phyloP scores from a whole-genome alignment of 2,329 filamentous ascomycete species.

The Tolypocladium sp. region DNA sequence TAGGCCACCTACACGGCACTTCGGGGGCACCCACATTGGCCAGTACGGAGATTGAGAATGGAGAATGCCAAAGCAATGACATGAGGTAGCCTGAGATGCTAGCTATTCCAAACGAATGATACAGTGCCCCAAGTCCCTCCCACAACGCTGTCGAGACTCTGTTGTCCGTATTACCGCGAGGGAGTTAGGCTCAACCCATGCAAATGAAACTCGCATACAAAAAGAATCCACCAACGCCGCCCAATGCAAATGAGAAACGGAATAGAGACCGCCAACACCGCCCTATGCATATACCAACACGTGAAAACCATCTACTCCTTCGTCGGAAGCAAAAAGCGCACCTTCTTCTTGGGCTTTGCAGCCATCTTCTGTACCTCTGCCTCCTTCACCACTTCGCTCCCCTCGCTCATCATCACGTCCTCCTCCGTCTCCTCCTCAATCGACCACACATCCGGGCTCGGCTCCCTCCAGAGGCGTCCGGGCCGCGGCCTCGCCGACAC shows the following conservation, averaged over 20 bases:
- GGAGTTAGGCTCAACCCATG: background rate
- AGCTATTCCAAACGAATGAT: background rate
- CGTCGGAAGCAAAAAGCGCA: constrained; percentile 43
- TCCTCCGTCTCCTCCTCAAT: constrained; percentile 52
- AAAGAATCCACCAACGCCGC: constrained; percentile 2
- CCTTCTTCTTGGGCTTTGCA: constrained; percentile 46
- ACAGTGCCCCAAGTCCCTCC: background rate
- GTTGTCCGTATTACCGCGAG: background rate
- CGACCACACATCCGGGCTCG: constrained; percentile 50
- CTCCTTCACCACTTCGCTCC: constrained; percentile 16
- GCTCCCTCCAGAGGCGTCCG: constrained; percentile 41
- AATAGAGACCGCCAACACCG: constrained; percentile 9
- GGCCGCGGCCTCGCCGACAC: constrained; percentile 26
- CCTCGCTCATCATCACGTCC: constrained; percentile 36
- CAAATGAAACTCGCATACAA: background rate
- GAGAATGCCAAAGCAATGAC: background rate
- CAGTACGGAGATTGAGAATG: background rate
- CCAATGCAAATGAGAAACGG: constrained; percentile 4
- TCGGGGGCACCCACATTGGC: background rate
- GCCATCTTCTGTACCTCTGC: constrained; percentile 20
- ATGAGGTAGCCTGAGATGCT: background rate
- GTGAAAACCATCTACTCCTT: constrained; percentile 18
- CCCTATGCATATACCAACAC: constrained; percentile 11
- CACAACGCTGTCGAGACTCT: background rate
- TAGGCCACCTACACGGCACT: background rate